Evolutionary conservation across 2,329 filamentous ascomycete species (phyloP), one percentile per base, ranked within the genome.

Genomic region (Grosmannia serpens): DNA sequence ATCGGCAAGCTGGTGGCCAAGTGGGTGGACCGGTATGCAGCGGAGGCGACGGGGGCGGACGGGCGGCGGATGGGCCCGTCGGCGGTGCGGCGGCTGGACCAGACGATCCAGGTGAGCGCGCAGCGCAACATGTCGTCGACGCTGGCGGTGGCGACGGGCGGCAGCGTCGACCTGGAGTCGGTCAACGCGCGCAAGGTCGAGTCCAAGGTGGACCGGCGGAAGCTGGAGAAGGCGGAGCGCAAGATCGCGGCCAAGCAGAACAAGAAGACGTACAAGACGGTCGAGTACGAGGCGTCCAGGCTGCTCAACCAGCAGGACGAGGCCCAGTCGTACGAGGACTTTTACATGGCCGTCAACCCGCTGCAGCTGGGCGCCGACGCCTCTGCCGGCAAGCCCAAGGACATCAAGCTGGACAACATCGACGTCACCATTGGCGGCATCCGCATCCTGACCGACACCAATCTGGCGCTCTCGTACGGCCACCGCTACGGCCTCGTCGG

Each of bases 291-390:
- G 75, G 89, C 94, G 0, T 97, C 94, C 15, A 86, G 85, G 65
- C 78, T 99, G 64, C 84, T 99, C 64, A 87, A 95, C 69, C 50
- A 53, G 29, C 50, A 27, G 29, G 87, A 92, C 67, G 83, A 86
- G 67, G 78, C 91, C 15, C 87, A 96, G 78, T 95, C 90, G 47
- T 99, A 99, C 71, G 94, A 99, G 74, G 94, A 99, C 71, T 97
- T 99, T 75, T 99, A 95, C 82, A 97, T 99, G 94, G 87, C 90
- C 57, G 94, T 99, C 77, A 99, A 99, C 73, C 94, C 94, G 61
- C 81, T 99, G 62, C 92, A 97, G 70, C 68, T 97, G 61, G 92
- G 91, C 58, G 75, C 79, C 56, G 75, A 79, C 63, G 72, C 82
- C 59, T 73, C 85, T 60, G 81, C 85, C 35, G 82, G 84, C 65